Percentiles rank a stretch among this genome's conserved stretches.
Conservation (phyloP, 2,329 filamentous ascomycete species). For the Paraphoma chrysanthemicola region DNA sequence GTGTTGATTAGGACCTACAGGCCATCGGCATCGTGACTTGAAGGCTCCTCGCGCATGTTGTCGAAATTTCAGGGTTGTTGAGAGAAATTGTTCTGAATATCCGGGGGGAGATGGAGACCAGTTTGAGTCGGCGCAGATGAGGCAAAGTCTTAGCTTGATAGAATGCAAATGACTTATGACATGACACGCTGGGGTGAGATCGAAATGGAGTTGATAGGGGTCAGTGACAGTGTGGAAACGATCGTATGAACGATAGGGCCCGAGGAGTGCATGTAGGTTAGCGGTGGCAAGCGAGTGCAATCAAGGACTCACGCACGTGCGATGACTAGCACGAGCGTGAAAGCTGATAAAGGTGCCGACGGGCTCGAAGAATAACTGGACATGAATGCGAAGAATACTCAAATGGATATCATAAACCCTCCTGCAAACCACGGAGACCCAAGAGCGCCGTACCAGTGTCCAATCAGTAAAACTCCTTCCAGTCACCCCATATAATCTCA, state of each 20-base stretch:
- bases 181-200: not conserved
- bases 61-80: no score
- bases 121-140: no score
- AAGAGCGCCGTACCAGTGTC: not conserved
- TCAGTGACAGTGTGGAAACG: not conserved
- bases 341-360: no score
- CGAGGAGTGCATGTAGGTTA: not conserved
- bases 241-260: not conserved
- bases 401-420: conserved; percentile 7
- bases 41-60: no score
- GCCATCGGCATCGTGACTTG: not conserved
- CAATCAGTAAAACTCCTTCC: conserved; percentile 34
- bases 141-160: not conserved
- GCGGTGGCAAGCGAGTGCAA: not conserved
- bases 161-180: not conserved
- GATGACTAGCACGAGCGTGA: no score
- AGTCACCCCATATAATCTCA: conserved; percentile 43
- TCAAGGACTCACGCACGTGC: no score
- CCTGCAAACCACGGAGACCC: not conserved
- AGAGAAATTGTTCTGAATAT: no score
- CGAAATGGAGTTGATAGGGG: not conserved
- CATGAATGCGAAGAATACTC: not conserved
- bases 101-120: no score
- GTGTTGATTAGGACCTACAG: not conserved
- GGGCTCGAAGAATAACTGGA: no score